Percentiles rank a stretch among this genome's conserved stretches.
phyloP scores from a whole-genome alignment of 2,329 filamentous ascomycete genomes.

The Daldinia eschscholtzii region DNA sequence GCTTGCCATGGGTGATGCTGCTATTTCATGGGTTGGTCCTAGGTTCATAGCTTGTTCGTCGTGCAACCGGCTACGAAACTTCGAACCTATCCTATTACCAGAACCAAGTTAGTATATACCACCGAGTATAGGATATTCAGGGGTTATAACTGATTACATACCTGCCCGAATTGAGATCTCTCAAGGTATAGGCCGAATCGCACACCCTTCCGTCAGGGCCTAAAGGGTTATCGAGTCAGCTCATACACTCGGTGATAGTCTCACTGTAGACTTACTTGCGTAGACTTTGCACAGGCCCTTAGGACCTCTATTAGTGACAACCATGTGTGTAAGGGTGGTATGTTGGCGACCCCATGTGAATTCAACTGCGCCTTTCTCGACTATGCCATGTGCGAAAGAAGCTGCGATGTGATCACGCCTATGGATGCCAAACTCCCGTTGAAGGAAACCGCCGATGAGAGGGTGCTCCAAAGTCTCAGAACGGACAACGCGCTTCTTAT shows the following conservation, averaged over 20 bases:
- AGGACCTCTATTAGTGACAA: slow-evolving; percentile 56
- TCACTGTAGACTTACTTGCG: slow-evolving; percentile 56
- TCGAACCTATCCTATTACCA: neutral
- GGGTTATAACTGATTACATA: neutral
- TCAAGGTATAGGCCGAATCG: slow-evolving; percentile 3
- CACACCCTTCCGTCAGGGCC: neutral
- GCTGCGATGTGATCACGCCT: slow-evolving; percentile 50
- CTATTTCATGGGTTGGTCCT: neutral
- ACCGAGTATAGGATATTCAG: neutral
- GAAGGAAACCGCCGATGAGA: slow-evolving; percentile 53
- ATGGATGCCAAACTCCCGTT: slow-evolving; percentile 52
- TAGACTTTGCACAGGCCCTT: slow-evolving; percentile 59
- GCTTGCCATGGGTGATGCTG: neutral
- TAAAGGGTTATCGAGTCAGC: slow-evolving; percentile 26
- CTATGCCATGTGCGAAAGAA: slow-evolving; percentile 57
- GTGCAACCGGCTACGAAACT: neutral
- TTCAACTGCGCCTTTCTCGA: slow-evolving; percentile 54
- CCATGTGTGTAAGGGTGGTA: slow-evolving; percentile 55
- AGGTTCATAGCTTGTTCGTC: neutral
- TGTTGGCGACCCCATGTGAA: neutral
- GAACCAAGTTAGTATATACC: neutral
- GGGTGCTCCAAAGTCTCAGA: slow-evolving; percentile 50
- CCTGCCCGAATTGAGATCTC: slow-evolving; percentile 2
- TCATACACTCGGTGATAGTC: neutral
- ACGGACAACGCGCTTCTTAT: slow-evolving; percentile 57